Base-by-base conservation (phyloP, 2,329 filamentous ascomycete species). In the Ophiosphaerella korrae region DNA sequence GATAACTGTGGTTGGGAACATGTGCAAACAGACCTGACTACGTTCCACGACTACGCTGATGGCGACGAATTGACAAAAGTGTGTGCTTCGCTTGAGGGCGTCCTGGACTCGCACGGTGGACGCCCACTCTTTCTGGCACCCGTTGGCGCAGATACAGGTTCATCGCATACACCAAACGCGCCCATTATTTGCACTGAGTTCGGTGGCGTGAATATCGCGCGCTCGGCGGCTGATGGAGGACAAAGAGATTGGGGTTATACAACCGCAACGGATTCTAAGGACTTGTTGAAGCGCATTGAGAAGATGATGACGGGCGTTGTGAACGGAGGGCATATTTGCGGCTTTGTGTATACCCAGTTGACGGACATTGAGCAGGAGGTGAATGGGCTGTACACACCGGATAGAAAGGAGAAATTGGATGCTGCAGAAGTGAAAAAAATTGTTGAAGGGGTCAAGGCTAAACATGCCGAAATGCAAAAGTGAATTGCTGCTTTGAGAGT, bases 1-100 rank as follows among this genome's bases (percentile, higher is more conserved):
- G 86, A 88, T 68, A 88, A 89, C 69, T 88, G 86, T 57, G 86
- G 86, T 31, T 88, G 86, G 86, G 85, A 88, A 63, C 85, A 88
- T 55, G 84, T 88, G 5, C 60, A 77, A 9, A 86, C 83, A 0
- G 86, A 88, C 58, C 73, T 88, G 2, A 84, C 82, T 21, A 88
- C 86, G 0, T 89, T 86, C 75, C 86, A 88, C 66, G 85, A 88
- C 68, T 89, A 88, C 64, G 76, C 78, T 14, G 85, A 88, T 60
- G 82, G 77, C 0, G 75, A 80, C 0, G 80, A 78, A 18, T 77
- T 89, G 6, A 75, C 79, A 5, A 74, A 79, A 51, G 83, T 81
- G 1, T 88, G 84, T 61, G 71, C 75, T 0, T 78, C 73, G 2
- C 69, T 87, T 24, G 74, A 81, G 1, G 75, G 76, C 1, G 87